These are phyloP conservation scores for Boletus smithii DNA, from an alignment of 1,284 basidiomycete species.

Conservation along the genomic window DNA sequence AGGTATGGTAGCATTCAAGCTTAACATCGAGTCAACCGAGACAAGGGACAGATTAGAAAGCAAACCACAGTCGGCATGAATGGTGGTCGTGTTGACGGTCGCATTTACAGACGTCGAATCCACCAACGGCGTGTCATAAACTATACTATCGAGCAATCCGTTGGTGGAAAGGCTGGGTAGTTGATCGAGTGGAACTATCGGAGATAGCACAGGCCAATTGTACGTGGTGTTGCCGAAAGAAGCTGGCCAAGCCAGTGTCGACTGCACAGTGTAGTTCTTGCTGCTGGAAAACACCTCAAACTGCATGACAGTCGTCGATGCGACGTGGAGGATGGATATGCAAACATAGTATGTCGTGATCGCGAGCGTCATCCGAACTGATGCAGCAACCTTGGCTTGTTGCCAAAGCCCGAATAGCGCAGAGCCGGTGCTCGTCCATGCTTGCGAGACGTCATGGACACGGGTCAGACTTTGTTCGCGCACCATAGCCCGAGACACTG, in stretches of 20 bases:
- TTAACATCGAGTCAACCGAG: too few species aligned
- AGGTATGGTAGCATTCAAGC: not conserved
- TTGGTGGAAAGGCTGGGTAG: not conserved
- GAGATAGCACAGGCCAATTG: not conserved
- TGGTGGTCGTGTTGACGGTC: not conserved
- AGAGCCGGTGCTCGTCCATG: not conserved
- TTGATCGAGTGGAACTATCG: not conserved
- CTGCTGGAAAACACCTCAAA: not conserved
- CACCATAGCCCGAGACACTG: not conserved
- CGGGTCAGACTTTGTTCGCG: not conserved
- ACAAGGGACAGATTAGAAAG: not conserved
- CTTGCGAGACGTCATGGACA: not conserved
- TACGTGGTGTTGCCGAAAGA: not conserved
- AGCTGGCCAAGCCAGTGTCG: not conserved
- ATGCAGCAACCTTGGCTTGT: not conserved
- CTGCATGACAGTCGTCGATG: not conserved
- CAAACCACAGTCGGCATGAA: not conserved
- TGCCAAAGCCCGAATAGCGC: not conserved
- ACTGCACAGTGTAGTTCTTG: not conserved
- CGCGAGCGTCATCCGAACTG: not conserved
- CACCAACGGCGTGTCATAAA: not conserved
- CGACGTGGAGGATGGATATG: not conserved
- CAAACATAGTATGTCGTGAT: not conserved
- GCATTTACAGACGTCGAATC: not conserved
- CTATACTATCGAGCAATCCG: not conserved